Base-by-base conservation (phyloP, 768 basidiomycete species). In the Mrakia gelida region DNA sequence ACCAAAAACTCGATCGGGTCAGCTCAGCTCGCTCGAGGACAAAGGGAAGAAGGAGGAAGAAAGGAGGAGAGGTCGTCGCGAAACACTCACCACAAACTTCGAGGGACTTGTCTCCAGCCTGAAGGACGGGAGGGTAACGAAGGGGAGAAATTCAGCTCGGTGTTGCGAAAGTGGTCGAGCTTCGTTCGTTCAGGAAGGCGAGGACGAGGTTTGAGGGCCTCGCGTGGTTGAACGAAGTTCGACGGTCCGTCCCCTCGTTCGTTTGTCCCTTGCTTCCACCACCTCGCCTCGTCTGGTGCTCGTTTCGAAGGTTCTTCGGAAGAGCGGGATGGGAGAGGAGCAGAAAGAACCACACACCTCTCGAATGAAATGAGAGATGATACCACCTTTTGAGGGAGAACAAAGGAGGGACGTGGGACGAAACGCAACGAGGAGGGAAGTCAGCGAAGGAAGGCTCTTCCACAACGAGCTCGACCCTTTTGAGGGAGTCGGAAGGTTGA, bases 41-140 rank as follows among this genome's bases (percentile, higher is more conserved):
- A 13, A 30, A n/a, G 63, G 28, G 21, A 65, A 65, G 65, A 38
- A 0, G 65, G 18, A 67, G 13, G 61, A 26, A 15, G 32, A 28
- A 15, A 2, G 9, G 3, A 45, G 15, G 61, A 8, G 10, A n/a
- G n/a, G n/a, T 4, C 32, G 15, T 28, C 11, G 61, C 15, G 10
- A 62, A 18, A 32, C 21, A 67, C 65, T 67, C 16, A 30, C 75
- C 75, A 41, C 75, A 75, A 26, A 75, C 75, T 18, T 76, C 75
- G 15, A 18, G 11, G 4, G 52, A 59, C 54, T 76, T 76, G 54
- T 38, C 26, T 34, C 75, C 67, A 38, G 75, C 45, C 75, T 76
- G 16, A 7, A 28, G 32, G 30, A 30, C 30, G 10, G 2, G 21
- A n/a, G 2, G 23, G 32, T 3, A 30, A 4, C 34, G 16, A 30